phyloP scores from a whole-genome alignment of 495 filamentous ascomycete genomes.

The Penicillium ochrochloron region DNA sequence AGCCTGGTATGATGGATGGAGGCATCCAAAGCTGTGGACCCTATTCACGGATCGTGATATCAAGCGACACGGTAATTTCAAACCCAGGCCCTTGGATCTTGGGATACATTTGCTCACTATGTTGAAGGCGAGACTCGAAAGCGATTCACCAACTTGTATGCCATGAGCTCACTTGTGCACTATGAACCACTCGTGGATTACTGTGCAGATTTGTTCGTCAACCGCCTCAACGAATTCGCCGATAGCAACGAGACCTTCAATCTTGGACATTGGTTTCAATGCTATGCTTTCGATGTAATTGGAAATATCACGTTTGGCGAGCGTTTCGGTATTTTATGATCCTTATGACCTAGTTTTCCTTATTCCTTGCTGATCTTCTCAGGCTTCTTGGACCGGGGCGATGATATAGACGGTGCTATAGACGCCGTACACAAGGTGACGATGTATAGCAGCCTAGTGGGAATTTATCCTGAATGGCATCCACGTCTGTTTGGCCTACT shows the following conservation, averaged over 20 bases:
- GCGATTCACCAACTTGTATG: slow-evolving; percentile 51
- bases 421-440: slow-evolving; percentile 57
- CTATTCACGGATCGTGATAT: slow-evolving; percentile 50
- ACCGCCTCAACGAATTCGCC: slow-evolving; percentile 50
- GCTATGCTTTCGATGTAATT: slow-evolving; percentile 66
- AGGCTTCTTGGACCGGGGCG: slow-evolving; percentile 65
- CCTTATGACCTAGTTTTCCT: not conserved
- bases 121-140: slow-evolving; percentile 40
- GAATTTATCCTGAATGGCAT: slow-evolving; percentile 53
- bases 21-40: slow-evolving; percentile 40
- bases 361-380: not conserved
- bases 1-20: slow-evolving; percentile 46
- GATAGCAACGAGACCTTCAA: slow-evolving; percentile 39
- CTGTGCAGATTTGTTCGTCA: slow-evolving; percentile 51
- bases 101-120: not conserved
- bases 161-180: slow-evolving; percentile 56
- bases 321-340: slow-evolving; percentile 47
- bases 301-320: slow-evolving; percentile 69
- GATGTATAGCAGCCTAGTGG: slow-evolving; percentile 59
- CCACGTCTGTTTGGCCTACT: slow-evolving; percentile 44
- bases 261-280: slow-evolving; percentile 59
- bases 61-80: slow-evolving; percentile 42
- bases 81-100: not conserved
- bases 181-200: slow-evolving; percentile 62
- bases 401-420: slow-evolving; percentile 67